Evolutionary conservation across 148 eudicot species (phyloP).

Genomic region (Rhododendron henanense): DNA sequence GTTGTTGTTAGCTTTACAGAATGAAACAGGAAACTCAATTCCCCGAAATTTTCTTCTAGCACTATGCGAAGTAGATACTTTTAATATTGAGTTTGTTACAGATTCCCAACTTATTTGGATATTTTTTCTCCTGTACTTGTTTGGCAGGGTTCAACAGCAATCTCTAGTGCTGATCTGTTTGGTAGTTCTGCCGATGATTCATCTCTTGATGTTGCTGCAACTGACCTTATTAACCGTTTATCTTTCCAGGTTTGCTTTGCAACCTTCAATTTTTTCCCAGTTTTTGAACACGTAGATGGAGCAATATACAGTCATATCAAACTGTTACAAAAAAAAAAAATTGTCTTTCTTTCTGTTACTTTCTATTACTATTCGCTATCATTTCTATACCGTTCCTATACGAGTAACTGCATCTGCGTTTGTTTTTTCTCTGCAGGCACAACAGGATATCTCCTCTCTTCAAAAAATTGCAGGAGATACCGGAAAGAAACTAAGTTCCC

Average conservation of each 20-base stretch:
- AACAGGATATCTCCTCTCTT: constrained; percentile 83
- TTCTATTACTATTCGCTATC: neutral
- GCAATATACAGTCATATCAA: neutral
- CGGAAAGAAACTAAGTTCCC: constrained; percentile 76
- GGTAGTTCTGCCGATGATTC: constrained; percentile 42
- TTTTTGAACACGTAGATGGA: neutral
- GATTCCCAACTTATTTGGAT: neutral
- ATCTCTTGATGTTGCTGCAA: constrained; percentile 59
- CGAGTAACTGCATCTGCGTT: neutral
- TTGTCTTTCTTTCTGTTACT: neutral
- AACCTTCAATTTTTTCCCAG: neutral
- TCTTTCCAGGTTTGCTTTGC: constrained; percentile 69
- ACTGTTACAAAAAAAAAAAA: neutral
- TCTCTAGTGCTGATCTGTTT: constrained; percentile 96
- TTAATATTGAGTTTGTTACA: neutral
- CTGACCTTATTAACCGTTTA: constrained; percentile 77
- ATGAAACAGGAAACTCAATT: neutral
- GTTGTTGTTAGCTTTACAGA: no score
- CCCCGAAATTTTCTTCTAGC: neutral
- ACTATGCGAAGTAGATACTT: neutral
- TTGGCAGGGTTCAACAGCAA: constrained; percentile 73
- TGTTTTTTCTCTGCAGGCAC: constrained; percentile 51
- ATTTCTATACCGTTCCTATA: neutral
- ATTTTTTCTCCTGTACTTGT: neutral
- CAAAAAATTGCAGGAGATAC: constrained; percentile 96